Base-by-base conservation (phyloP, 1,284 basidiomycete species). In the Anthracocystis walkeri region DNA sequence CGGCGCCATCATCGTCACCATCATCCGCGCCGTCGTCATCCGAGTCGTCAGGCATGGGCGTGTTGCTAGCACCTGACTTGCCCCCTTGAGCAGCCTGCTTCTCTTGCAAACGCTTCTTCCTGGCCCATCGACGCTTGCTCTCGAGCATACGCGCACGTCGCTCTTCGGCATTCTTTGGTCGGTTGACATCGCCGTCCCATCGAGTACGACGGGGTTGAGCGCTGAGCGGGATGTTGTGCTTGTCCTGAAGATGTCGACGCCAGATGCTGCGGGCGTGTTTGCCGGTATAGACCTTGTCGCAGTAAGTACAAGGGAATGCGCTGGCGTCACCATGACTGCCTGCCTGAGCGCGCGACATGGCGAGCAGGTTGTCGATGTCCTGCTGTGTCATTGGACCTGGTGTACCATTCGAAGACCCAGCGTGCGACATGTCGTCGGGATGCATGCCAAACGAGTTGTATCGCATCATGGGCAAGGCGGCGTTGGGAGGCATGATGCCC, bases 261-360 rank as follows among this genome's bases (percentile, higher is more conserved):
- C 88, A 89, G 61, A 89, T 88, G 77, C 87, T 88, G 54, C 88
- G 81, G 0, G 88, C 88, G 62, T 89, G 88, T 74, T 87, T 87
- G 16, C 88, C 88, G 46, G 85, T 86, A 73, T 89, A 89, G 16
- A 81, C 75, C 73, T 87, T 87, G 66, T 86, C 86, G 78, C 87
- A 87, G 58, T 87, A 83, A 21, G 85, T 85, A 64, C 87, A 87
- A 21, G 83, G 80, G 71, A 86, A 87, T 21, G 78, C 62, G n/a
- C 71, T 79, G 11, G 65, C 54, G 35, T 79, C 76, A 38, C 69
- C 65, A 10, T 67, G 60, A 27, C 62, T 73, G 41, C 75, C 78
- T 4, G 72, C 58, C 62, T 81, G 77, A 4, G 79, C 79, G 16
- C 75, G 72, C 45, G 79, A 81, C 56, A 81, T 75, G 58, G 79